Percentiles rank a stretch among this genome's conserved stretches.
Evolutionary conservation across 805 yeast species (phyloP).

Genomic region (Pichia gijzeniarum): DNA sequence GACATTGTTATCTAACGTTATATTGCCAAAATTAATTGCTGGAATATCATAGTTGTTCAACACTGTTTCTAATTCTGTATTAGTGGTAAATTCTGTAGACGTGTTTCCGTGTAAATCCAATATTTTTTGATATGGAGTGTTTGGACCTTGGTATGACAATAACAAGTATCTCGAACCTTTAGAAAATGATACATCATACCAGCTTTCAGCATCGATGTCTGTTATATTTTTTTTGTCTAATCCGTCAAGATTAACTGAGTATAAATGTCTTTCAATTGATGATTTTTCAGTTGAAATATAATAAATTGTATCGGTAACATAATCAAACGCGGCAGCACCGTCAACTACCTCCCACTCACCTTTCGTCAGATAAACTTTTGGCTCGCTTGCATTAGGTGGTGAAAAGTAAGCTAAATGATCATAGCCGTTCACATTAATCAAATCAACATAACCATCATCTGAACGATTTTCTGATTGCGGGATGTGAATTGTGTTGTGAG

Average conservation of each 20-base stretch:
- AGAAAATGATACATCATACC: conserved; percentile 69
- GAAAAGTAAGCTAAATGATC: conserved; percentile 80
- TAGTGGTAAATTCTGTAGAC: conserved; percentile 39
- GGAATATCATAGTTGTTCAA: conserved; percentile 53
- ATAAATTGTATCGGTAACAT: conserved; percentile 44
- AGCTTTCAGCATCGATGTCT: conserved; percentile 50
- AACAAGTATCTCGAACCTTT: conserved; percentile 69
- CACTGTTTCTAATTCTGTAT: conserved; percentile 35
- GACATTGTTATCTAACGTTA: conserved; percentile 38
- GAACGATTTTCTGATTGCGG: conserved; percentile 46
- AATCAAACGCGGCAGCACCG: conserved; percentile 61
- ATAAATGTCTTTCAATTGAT: conserved; percentile 79
- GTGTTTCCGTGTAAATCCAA: conserved; percentile 42
- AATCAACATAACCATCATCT: conserved; percentile 74
- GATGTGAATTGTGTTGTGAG: conserved; percentile 53
- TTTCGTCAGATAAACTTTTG: conserved; percentile 47
- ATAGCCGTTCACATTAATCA: conserved; percentile 54
- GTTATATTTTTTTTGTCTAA: conserved; percentile 42
- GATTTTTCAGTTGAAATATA: conserved; percentile 72
- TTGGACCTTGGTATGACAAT: conserved; percentile 72
- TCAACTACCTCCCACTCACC: conserved; percentile 92
- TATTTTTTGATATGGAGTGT: conserved; percentile 70
- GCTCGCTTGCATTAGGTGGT: conserved; percentile 54
- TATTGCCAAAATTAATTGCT: conserved; percentile 40
- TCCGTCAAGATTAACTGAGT: conserved; percentile 53